These are phyloP conservation scores for Paxillus ammoniavirescens DNA, from an alignment of 768 basidiomycete genomes.

Conservation along the genomic window DNA sequence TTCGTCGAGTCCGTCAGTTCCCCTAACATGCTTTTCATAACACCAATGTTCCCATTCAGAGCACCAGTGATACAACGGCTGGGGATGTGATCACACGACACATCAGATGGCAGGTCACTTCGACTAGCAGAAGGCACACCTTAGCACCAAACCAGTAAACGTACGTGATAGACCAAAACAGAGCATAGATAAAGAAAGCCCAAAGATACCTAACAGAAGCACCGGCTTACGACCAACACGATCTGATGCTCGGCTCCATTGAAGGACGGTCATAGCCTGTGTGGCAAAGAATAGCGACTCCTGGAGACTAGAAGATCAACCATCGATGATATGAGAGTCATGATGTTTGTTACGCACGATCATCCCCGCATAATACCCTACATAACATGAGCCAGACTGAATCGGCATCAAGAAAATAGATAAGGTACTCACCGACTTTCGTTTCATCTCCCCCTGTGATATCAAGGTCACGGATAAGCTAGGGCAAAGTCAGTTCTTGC, in stretches of 20 bases:
- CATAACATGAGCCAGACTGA: background rate
- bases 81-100: too few species aligned
- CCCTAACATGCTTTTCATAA: conserved; percentile 65
- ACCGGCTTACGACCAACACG: conserved; percentile 71
- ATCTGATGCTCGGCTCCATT: conserved; percentile 74
- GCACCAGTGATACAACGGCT: too few species aligned
- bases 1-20: conserved; percentile 53
- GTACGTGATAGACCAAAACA: conserved; percentile 67
- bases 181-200: conserved; percentile 58
- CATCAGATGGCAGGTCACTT: too few species aligned
- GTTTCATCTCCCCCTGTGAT: conserved; percentile 39
- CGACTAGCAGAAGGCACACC: conserved; percentile 32
- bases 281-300: conserved; percentile 79
- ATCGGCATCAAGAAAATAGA: background rate
- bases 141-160: conserved; percentile 55
- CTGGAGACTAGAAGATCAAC: conserved; percentile 28
- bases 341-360: conserved; percentile 35
- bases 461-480: conserved; percentile 44
- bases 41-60: background rate
- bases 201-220: conserved; percentile 60
- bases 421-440: conserved; percentile 29
- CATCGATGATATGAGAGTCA: background rate
- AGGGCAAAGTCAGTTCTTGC: background rate
- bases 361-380: conserved; percentile 42
- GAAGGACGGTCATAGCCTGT: conserved; percentile 65